Conservation (phyloP, 2,329 filamentous ascomycete species). For the Ambrosiella cleistominuta region DNA sequence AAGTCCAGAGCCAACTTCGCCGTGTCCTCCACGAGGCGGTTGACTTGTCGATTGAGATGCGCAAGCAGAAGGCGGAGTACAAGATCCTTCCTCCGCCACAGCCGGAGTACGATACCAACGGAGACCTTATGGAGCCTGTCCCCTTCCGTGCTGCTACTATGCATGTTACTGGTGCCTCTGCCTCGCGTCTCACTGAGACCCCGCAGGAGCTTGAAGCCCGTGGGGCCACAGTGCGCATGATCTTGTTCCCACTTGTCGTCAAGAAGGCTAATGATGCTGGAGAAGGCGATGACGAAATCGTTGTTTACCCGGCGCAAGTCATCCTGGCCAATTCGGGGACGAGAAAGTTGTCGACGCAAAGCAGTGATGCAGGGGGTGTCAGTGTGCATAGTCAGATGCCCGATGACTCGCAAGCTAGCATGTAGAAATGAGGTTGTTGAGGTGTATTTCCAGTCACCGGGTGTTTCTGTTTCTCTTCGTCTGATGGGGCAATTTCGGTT, state of each 20-base stretch:
- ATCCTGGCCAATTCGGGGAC: conserved; percentile 45
- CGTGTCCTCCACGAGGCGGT: conserved; percentile 81
- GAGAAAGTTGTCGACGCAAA: conserved; percentile 24
- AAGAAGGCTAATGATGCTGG: conserved; percentile 86
- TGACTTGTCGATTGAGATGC: conserved; percentile 88
- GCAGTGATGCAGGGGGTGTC: conserved; percentile 34
- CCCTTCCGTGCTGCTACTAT: conserved; percentile 63
- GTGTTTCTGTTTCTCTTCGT: background rate
- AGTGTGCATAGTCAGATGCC: conserved; percentile 17
- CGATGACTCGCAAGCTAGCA: conserved; percentile 16
- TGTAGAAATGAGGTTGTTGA: background rate
- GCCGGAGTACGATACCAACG: conserved; percentile 86
- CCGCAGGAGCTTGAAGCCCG: conserved; percentile 69
- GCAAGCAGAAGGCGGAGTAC: conserved; percentile 88
- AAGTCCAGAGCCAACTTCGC: conserved; percentile 69
- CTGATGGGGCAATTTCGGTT: background rate
- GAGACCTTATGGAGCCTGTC: conserved; percentile 74
- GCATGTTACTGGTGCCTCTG: conserved; percentile 85
- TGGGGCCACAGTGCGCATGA: conserved; percentile 66
- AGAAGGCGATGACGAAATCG: conserved; percentile 80
- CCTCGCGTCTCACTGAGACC: conserved; percentile 32
- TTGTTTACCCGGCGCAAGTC: conserved; percentile 89
- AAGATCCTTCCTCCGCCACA: conserved; percentile 94
- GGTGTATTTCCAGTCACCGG: conserved; percentile 7
- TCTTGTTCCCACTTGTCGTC: conserved; percentile 89